These are phyloP conservation scores for Ophiognomonia clavigignenti-juglandacearum DNA, from an alignment of 2,329 filamentous ascomycete species.

Conservation along the genomic window DNA sequence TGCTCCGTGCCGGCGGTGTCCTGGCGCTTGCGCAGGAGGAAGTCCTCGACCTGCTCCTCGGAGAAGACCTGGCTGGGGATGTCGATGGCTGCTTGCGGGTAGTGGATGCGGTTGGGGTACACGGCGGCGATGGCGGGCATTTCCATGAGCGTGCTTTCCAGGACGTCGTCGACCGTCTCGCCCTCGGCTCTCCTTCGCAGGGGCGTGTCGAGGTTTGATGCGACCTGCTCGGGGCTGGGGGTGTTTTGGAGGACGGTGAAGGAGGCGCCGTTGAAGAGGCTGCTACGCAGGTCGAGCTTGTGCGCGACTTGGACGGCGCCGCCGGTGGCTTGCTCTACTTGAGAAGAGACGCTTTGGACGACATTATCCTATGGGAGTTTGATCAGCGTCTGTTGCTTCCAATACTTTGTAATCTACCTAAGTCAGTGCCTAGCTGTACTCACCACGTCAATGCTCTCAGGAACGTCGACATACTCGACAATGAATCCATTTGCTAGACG, in stretches of 20 bases:
- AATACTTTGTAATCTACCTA: too few species aligned
- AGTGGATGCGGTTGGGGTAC: constrained; percentile 5
- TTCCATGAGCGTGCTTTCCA: constrained; percentile 3
- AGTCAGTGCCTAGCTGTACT: not conserved
- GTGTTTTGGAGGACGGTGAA: not conserved
- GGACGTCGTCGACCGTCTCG: not conserved
- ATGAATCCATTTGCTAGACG: constrained; percentile 7
- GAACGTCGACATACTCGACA: constrained; percentile 1
- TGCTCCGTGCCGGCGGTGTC: not conserved
- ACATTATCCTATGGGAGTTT: not conserved
- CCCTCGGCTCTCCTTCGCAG: too few species aligned
- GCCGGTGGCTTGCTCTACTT: not conserved
- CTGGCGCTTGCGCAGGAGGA: not conserved
- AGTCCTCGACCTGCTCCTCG: not conserved
- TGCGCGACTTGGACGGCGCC: not conserved
- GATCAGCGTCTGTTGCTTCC: not conserved
- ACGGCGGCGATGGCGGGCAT: constrained; percentile 8
- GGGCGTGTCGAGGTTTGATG: too few species aligned
- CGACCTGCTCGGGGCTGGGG: not conserved
- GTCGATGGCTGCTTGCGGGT: not conserved
- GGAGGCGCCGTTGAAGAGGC: constrained; percentile 35
- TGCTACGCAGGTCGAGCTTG: constrained; percentile 17
- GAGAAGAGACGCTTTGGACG: not conserved
- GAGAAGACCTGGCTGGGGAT: not conserved
- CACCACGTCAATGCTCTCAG: not conserved